Evolutionary conservation across 441 rosid genomes (phyloP).

Genomic region (Gossypium trilobum): DNA sequence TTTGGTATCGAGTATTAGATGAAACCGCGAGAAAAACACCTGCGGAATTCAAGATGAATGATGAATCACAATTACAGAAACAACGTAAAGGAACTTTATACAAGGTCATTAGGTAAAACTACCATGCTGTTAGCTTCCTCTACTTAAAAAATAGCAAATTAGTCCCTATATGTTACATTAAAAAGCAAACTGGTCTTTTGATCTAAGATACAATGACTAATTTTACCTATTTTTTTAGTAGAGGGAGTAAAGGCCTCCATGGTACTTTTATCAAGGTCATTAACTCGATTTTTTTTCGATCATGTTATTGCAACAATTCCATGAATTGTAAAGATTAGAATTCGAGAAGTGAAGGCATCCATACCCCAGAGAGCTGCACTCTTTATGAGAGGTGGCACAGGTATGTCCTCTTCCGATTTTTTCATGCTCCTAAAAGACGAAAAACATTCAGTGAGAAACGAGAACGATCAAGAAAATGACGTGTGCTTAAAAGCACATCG

Average conservation of each 20-base stretch:
- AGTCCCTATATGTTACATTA: no score
- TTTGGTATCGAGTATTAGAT: constrained; percentile 81
- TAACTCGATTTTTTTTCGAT: neutral
- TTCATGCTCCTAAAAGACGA: constrained; percentile 40
- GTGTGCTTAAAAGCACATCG: neutral
- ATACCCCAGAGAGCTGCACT: constrained; percentile 89
- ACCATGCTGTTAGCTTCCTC: no score
- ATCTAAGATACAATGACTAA: no score
- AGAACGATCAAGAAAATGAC: constrained; percentile 1
- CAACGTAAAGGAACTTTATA: neutral
- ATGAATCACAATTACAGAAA: neutral
- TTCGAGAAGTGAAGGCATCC: constrained; percentile 24
- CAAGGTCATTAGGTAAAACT: neutral
- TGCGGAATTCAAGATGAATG: constrained; percentile 19
- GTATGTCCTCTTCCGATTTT: constrained; percentile 64
- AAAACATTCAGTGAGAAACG: neutral
- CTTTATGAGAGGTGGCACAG: constrained; percentile 64
- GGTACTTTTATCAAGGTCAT: neutral
- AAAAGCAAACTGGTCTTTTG: no score
- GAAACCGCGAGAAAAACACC: constrained; percentile 82
- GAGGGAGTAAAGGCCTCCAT: neutral
- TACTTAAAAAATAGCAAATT: no score
- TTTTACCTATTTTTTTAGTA: no score
- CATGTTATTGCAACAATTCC: neutral
- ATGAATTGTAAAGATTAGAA: neutral